Base-by-base conservation (phyloP, 1,139 yeast genomes). In the Yamadazyma siamensis region DNA sequence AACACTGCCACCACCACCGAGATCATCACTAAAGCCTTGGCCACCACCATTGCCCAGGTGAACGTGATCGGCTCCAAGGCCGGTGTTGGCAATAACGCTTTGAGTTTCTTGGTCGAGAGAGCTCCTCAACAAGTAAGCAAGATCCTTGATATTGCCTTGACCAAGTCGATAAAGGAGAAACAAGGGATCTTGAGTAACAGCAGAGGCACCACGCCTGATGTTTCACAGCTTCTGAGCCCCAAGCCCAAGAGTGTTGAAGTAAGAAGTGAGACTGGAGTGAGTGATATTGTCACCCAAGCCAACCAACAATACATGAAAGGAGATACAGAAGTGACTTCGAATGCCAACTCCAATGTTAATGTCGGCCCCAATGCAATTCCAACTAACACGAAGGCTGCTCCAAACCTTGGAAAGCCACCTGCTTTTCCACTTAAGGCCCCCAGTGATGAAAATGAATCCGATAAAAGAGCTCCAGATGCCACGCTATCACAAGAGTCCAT, bases 31-130 rank as follows among this genome's bases (percentile, higher is more conserved):
- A 88, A 84, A 47, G 96, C 96, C 0, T 68, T 88, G 44, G 95
- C 96, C 3, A 84, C 89, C 60, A 89, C 96, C 0, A 87, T 88
- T 40, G 89, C 95, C 2, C 96, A 83, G 53, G 89, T 83, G 4
- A 81, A 84, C 38, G 85, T 83, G 41, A 89, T 89, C 13, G 95
- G 95, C 0, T 82, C 85, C 43, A 81, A 79, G 46, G 86, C 86
- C 20, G 94, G 95, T 12, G 80, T 84, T 38, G 80, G 80, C 2
- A 86, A 87, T 16, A 85, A 85, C 45, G 95, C 89, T 8, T 67
- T 83, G 42, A 77, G 84, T 17, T 81, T 85, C 32, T 70, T 85
- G 50, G 88, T 84, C 47, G 95, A 87, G 39, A 82, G 82, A 47
- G 89, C 91, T 35, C 95, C 96, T 2, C 85, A 81, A 38, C 94